Evolutionary conservation across 2,329 filamentous ascomycete species (phyloP).

Genomic region (Neopestalotiopsis rosae): DNA sequence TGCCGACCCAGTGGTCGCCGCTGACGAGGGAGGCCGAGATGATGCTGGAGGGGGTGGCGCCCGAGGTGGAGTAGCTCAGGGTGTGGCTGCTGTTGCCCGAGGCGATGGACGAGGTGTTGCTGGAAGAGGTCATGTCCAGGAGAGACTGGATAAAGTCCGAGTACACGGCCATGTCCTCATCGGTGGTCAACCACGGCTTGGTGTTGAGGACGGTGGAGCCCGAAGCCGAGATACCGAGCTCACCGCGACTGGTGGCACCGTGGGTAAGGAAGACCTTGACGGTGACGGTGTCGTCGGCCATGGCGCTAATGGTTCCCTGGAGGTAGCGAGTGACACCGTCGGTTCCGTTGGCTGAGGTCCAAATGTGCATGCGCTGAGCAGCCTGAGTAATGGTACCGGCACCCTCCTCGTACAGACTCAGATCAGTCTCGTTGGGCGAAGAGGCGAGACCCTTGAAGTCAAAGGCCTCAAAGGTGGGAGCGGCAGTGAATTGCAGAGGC

Average conservation of each 20-base stretch:
- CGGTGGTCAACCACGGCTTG: slow-evolving; percentile 9
- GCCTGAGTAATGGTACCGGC: slow-evolving; percentile 12
- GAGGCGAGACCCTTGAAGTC: slow-evolving; percentile 10
- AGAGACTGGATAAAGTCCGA: slow-evolving; percentile 12
- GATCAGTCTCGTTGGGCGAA: neutral
- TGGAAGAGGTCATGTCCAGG: neutral
- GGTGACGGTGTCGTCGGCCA: slow-evolving; percentile 6
- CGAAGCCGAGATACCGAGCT: slow-evolving; percentile 8
- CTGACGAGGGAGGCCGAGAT: slow-evolving; percentile 3
- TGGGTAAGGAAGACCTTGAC: slow-evolving; percentile 11
- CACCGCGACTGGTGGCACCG: slow-evolving; percentile 5
- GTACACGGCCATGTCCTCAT: slow-evolving; percentile 4
- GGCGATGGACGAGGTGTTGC: neutral
- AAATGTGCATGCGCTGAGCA: slow-evolving; percentile 16
- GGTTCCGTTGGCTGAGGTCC: slow-evolving; percentile 9
- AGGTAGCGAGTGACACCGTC: slow-evolving; percentile 15
- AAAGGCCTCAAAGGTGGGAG: neutral
- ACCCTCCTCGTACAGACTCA: slow-evolving; percentile 7
- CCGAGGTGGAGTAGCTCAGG: slow-evolving; percentile 9
- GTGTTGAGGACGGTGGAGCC: slow-evolving; percentile 6
- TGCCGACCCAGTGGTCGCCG: slow-evolving; percentile 15
- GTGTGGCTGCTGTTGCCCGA: neutral
- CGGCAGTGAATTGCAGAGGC: slow-evolving; percentile 4
- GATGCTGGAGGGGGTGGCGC: slow-evolving; percentile 7
- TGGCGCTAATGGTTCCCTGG: slow-evolving; percentile 11